phyloP scores from a whole-genome alignment of 1,284 basidiomycete genomes.

The Veloboletus limbatus region DNA sequence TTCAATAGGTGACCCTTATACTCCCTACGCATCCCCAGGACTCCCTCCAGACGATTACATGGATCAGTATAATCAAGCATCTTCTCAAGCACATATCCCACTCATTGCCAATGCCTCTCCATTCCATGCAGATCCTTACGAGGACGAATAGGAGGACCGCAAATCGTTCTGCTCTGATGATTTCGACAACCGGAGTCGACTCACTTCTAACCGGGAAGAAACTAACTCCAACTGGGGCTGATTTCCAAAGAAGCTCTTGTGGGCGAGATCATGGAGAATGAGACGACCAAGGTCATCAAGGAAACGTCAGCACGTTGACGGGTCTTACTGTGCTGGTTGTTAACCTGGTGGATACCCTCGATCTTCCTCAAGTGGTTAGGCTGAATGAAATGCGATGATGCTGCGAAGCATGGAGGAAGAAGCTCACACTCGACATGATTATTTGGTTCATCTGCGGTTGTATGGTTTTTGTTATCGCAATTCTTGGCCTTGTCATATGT shows the following conservation, averaged over 20 bases:
- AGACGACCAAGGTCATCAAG: too few species aligned
- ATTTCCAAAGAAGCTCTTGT: constrained; percentile 56
- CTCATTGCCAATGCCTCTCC: constrained; percentile 80
- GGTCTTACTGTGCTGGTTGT: too few species aligned
- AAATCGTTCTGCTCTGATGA: constrained; percentile 52
- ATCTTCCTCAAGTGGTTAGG: constrained; percentile 70
- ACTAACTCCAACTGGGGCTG: too few species aligned
- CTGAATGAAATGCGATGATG: constrained; percentile 91
- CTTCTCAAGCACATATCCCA: constrained; percentile 61
- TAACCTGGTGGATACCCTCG: constrained; percentile 28
- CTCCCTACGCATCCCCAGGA: too few species aligned
- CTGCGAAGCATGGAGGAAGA: constrained; percentile 96
- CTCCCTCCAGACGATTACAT: constrained; percentile 30
- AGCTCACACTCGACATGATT: constrained; percentile 91
- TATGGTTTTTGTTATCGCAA: constrained; percentile 90
- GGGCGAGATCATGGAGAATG: too few species aligned
- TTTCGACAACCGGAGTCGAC: too few species aligned
- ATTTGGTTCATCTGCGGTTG: constrained; percentile 99
- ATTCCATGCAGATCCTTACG: constrained; percentile 32
- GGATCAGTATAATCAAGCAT: constrained; percentile 44
- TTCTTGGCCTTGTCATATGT: constrained; percentile 89
- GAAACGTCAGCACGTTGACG: too few species aligned
- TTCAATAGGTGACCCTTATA: constrained; percentile 57
- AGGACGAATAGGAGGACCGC: constrained; percentile 76
- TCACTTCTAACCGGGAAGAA: too few species aligned